Conservation (phyloP, 305 asterid genomes). For the Ajuga reptans region DNA sequence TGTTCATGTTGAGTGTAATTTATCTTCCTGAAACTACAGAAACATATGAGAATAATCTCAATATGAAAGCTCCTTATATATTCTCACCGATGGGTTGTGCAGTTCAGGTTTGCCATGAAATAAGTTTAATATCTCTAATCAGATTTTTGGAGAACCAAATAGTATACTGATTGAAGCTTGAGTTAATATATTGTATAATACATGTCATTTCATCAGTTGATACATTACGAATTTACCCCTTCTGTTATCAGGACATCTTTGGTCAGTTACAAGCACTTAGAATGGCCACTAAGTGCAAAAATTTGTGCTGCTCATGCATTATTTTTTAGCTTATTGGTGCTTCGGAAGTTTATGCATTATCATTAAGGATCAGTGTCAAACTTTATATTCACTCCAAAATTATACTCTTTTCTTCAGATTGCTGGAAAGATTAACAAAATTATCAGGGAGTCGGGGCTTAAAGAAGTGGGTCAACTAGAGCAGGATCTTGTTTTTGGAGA, state of each 20-base stretch:
- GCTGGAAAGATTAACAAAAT: slow-evolving; percentile 80
- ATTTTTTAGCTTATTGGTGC: background rate
- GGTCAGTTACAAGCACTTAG: background rate
- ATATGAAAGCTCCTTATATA: background rate
- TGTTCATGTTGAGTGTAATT: slow-evolving; percentile 6
- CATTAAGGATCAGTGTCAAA: background rate
- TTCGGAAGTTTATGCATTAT: background rate
- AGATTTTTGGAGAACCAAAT: slow-evolving; percentile 2
- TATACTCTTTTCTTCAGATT: slow-evolving; percentile 45
- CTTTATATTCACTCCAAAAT: slow-evolving; percentile 3
- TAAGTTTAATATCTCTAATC: background rate
- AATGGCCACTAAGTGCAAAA: background rate
- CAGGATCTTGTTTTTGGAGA: slow-evolving; percentile 99
- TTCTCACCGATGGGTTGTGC: background rate
- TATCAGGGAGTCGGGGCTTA: slow-evolving; percentile 72
- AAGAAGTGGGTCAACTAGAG: slow-evolving; percentile 91
- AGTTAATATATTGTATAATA: slow-evolving; percentile 9
- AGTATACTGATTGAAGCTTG: background rate
- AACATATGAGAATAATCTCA: background rate
- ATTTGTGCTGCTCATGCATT: background rate
- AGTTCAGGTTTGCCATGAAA: background rate
- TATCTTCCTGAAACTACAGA: background rate
- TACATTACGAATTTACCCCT: slow-evolving; percentile 1
- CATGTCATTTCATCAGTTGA: slow-evolving; percentile 11
- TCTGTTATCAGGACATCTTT: slow-evolving; percentile 3